These are phyloP conservation scores for Sesbania bispinosa DNA, from an alignment of 306 rosid species.

Conservation along the genomic window DNA sequence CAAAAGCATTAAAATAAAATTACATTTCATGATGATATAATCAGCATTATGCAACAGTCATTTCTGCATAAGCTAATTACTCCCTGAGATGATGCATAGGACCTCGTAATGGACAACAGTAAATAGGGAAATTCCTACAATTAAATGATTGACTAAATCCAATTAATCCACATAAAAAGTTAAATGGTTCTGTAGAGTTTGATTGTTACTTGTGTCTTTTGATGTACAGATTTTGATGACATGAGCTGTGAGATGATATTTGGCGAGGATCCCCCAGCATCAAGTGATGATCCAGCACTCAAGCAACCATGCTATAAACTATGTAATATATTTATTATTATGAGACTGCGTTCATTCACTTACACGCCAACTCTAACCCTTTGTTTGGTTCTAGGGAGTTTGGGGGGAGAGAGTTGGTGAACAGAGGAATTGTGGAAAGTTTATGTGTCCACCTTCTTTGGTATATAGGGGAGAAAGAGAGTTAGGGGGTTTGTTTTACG, in stretches of 20 bases:
- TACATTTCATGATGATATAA: conserved; percentile 3
- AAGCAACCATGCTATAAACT: conserved; percentile 82
- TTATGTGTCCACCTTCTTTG: no score
- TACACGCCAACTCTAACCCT: not conserved
- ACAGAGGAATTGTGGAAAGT: no score
- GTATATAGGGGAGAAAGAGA: no score
- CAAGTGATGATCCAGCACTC: conserved; percentile 66
- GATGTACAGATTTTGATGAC: conserved; percentile 80
- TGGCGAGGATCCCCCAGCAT: conserved; percentile 75
- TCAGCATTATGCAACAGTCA: not conserved
- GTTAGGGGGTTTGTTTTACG: no score
- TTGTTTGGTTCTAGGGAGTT: no score
- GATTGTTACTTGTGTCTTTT: not conserved
- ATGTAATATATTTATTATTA: conserved; percentile 44
- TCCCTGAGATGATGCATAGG: no score
- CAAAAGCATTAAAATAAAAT: conserved; percentile 19
- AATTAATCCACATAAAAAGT: not conserved
- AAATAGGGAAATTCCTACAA: not conserved
- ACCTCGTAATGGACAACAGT: no score
- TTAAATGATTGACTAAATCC: not conserved
- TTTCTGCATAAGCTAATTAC: conserved; percentile 6
- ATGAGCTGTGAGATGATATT: conserved; percentile 93
- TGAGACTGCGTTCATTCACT: not conserved
- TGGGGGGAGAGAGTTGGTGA: no score
- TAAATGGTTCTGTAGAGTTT: not conserved